phyloP scores from a whole-genome alignment of 23 red algal species.

The Rhodosorus marinus region DNA sequence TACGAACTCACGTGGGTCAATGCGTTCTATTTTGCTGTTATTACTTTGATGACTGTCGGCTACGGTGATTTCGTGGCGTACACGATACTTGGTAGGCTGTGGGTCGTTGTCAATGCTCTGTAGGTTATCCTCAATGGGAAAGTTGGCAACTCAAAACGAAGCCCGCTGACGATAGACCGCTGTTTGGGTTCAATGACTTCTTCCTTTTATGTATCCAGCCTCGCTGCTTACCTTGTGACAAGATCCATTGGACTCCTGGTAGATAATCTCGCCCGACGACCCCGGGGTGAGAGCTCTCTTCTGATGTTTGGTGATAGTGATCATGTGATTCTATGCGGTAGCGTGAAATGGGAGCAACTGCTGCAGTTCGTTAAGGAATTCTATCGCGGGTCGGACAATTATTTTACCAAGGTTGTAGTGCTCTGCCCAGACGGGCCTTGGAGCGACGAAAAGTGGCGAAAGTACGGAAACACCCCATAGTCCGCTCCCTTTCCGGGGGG shows the following conservation, averaged over 20 bases:
- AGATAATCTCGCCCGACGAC: conserved; percentile 35
- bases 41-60: conserved; percentile 82
- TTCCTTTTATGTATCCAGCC: too few species aligned
- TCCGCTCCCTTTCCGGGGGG: too few species aligned
- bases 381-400: conserved; percentile 22
- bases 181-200: too few species aligned
- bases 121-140: too few species aligned
- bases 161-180: too few species aligned
- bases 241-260: conserved; percentile 42
- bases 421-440: conserved; percentile 20
- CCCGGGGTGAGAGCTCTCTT: conserved; percentile 28
- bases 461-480: too few species aligned
- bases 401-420: conserved; percentile 30
- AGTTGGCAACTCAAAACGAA: too few species aligned
- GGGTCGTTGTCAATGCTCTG: conserved; percentile 55
- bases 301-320: conserved; percentile 19
- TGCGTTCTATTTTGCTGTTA: conserved; percentile 86
- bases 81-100: conserved; percentile 48
- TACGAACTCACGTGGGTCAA: conserved; percentile 58
- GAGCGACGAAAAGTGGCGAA: conserved; percentile 41
- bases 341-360: conserved; percentile 52
- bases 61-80: conserved; percentile 90
- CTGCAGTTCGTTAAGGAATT: conserved; percentile 57
- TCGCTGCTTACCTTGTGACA: conserved; percentile 52
- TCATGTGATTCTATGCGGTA: conserved; percentile 47